Evolutionary conservation across 805 yeast species (phyloP).

Genomic region (Barnettozyma populi): DNA sequence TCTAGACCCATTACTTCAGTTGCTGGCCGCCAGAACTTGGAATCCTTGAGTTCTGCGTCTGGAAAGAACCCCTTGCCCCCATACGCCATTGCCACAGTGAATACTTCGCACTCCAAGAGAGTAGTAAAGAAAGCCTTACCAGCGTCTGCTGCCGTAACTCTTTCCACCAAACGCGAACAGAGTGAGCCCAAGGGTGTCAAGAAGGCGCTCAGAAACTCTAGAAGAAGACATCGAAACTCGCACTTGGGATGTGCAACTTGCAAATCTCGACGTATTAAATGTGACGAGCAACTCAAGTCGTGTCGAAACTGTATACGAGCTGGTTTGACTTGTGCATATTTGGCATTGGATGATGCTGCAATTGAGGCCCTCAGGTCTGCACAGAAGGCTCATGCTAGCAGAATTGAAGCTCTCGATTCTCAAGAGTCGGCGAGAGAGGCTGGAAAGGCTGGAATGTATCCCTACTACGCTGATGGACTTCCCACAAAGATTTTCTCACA

Average conservation of each 20-base stretch:
- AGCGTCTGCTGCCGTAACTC: background rate
- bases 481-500: slow-evolving; percentile 20
- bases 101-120: slow-evolving; percentile 14
- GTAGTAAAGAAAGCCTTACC: background rate
- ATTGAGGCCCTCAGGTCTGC: slow-evolving; percentile 45
- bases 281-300: slow-evolving; percentile 58
- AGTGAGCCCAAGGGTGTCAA: slow-evolving; percentile 5
- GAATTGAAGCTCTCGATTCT: slow-evolving; percentile 30
- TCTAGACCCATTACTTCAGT: background rate
- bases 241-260: slow-evolving; percentile 73
- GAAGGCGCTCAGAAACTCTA: slow-evolving; percentile 23
- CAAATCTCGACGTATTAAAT: slow-evolving; percentile 55
- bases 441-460: slow-evolving; percentile 13
- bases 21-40: background rate
- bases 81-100: slow-evolving; percentile 25
- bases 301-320: slow-evolving; percentile 50
- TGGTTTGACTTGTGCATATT: slow-evolving; percentile 44
- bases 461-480: slow-evolving; percentile 19
- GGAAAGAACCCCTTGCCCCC: slow-evolving; percentile 34
- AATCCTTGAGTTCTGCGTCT: background rate
- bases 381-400: slow-evolving; percentile 33
- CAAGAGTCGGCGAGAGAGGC: slow-evolving; percentile 20
- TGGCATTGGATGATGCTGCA: slow-evolving; percentile 42
- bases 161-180: slow-evolving; percentile 5
- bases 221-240: slow-evolving; percentile 62